These are phyloP conservation scores for Colletotrichum sp. DNA, from an alignment of 2,329 filamentous ascomycete species.

Conservation along the genomic window DNA sequence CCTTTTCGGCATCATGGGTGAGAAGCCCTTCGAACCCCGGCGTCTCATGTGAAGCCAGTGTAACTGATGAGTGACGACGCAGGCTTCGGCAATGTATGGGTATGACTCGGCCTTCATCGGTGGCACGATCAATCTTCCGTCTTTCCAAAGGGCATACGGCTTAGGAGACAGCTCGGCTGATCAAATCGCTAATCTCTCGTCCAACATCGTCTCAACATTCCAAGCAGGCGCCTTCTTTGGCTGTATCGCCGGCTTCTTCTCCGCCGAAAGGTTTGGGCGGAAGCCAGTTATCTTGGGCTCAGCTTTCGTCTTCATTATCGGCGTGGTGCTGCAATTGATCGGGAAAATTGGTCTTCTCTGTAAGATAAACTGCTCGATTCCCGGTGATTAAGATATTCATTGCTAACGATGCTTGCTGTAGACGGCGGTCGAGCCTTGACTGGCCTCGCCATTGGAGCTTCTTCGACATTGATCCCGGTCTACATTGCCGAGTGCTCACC, in stretches of 20 bases:
- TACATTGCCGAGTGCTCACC: neutral
- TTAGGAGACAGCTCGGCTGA: neutral
- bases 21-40: rapidly evolving
- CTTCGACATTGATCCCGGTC: neutral
- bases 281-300: neutral
- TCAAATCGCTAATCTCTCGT: neutral
- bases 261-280: neutral
- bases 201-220: neutral
- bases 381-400: rapidly evolving
- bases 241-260: neutral
- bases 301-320: neutral
- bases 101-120: neutral
- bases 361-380: neutral
- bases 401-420: neutral
- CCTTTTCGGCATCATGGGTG: neutral
- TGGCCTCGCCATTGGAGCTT: neutral
- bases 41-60: rapidly evolving
- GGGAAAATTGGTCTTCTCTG: neutral
- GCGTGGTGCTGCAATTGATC: neutral
- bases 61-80: neutral
- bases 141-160: neutral
- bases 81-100: neutral
- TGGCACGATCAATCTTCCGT: neutral
- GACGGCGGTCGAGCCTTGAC: neutral
- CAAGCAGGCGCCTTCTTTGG: neutral